Evolutionary conservation across 2,329 filamentous ascomycete genomes (phyloP), one percentile per base, ranked within the genome.

Genomic region (Hymenoscyphus fraxineus): DNA sequence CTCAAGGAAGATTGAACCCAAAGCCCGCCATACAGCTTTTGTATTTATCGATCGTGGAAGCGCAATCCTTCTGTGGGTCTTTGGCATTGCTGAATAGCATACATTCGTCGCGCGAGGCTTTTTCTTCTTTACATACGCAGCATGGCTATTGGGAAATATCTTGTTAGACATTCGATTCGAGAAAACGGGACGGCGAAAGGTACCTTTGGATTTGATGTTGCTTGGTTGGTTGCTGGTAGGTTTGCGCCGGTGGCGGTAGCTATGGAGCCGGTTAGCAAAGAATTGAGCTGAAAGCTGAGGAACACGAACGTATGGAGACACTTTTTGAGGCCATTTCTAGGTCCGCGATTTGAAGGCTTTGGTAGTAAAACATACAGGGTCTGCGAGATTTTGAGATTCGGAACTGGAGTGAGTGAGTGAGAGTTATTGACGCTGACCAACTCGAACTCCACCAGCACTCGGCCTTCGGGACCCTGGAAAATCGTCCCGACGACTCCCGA

Each of bases 41-140:
- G 81, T 99, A 99, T 76, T 91, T 88, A 35, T 92, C 86, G 68
- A 99, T 90, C 67, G 92, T 84, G 60, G 88, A 85, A 78, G 88
- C 85, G 83, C 95, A 99, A 73, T 96, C 93, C 74, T 86, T 84
- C 73, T 91, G 85, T 47, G 95, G 92, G 75, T 97, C 90, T 74
- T 88, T 84, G 66, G 91, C 84, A 68, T 86, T 93, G 63, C 92
- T 96, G 82, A 98, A 97, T 64, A 99, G 90, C 94, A 99, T 98
- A 83, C 95, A 99, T 80, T 99, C 93, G 80, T 99, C 95, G 68
- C 95, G 92, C 72, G 85, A 85, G 47, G 91, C 83, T 79, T 99
- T 99, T 78, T 99, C 93, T 56, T 95, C 87, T 76, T 93, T 97
- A 86, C 95, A 99, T 38, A 98, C 95, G 77, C 95, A 98, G 85